Evolutionary conservation across 2,329 filamentous ascomycete genomes (phyloP).

Genomic region (Cercospora zeina): DNA sequence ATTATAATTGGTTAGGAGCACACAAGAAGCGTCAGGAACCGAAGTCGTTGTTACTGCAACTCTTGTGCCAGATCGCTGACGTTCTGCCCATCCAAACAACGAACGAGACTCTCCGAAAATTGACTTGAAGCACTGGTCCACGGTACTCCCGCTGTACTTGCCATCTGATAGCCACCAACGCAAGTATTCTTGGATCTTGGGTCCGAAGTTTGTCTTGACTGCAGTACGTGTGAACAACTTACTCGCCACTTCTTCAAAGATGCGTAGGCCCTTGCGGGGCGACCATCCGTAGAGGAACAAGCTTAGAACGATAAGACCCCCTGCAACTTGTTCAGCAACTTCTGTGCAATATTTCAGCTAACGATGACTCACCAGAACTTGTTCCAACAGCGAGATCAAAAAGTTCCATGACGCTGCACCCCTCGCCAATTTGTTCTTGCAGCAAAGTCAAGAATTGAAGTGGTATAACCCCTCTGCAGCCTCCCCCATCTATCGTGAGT

Average conservation of each 20-base stretch:
- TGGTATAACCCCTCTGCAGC: conserved; percentile 34
- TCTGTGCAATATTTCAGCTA: neutral
- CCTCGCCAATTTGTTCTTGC: conserved; percentile 13
- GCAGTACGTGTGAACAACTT: neutral
- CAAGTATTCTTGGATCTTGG: neutral
- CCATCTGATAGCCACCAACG: neutral
- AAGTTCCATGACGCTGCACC: neutral
- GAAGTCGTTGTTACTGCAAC: neutral
- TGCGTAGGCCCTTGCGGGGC: neutral
- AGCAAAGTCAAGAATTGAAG: conserved; percentile 30
- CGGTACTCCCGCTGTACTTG: neutral
- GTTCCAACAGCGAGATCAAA: neutral
- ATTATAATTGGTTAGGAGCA: neutral
- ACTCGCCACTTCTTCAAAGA: neutral
- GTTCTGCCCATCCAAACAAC: neutral
- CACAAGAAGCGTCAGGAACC: neutral
- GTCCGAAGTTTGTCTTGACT: neutral
- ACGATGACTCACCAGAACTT: neutral
- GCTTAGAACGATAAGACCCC: neutral
- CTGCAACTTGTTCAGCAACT: neutral
- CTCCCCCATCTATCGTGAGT: conserved; percentile 43
- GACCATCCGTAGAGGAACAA: neutral
- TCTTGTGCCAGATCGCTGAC: neutral
- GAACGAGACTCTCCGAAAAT: neutral
- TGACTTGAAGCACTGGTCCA: neutral